Percentiles rank a stretch among this genome's conserved stretches.
phyloP scores from a whole-genome alignment of 176 grass and related monocot species.

The Eragrostis nindensis region DNA sequence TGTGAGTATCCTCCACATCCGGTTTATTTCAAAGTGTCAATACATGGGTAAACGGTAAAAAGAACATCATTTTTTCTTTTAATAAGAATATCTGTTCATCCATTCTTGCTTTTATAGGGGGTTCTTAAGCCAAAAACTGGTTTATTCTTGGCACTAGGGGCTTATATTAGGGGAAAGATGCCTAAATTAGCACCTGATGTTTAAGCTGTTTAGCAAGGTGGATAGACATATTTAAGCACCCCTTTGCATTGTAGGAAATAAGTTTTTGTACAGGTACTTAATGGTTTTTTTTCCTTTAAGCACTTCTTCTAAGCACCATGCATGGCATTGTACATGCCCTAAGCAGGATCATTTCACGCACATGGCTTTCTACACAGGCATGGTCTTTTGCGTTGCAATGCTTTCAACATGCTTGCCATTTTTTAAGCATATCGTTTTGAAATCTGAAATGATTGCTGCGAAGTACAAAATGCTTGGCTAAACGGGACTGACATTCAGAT shows the following conservation, averaged over 20 bases:
- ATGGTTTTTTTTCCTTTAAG: no score
- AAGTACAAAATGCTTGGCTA: slow-evolving; percentile 9
- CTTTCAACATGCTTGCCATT: slow-evolving; percentile 10
- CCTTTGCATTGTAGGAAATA: no score
- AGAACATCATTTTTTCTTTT: background rate
- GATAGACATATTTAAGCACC: no score
- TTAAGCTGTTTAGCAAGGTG: no score
- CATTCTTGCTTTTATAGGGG: background rate
- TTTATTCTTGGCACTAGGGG: no score
- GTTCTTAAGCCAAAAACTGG: no score
- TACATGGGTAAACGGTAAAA: background rate
- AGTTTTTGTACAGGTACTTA: no score
- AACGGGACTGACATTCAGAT: slow-evolving; percentile 30
- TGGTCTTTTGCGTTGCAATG: background rate
- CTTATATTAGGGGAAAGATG: no score
- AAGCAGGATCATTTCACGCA: background rate
- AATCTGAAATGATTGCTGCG: background rate
- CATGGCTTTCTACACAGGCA: background rate
- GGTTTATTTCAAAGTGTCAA: background rate
- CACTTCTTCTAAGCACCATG: no score
- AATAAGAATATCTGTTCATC: background rate
- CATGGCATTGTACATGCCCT: no score
- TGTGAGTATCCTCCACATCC: no score
- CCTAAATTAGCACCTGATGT: no score
- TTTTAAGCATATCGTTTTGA: background rate